Evolutionary conservation across 352 stramenopile genomes (phyloP).

Genomic region (Pythium rhizo-oryzae): DNA sequence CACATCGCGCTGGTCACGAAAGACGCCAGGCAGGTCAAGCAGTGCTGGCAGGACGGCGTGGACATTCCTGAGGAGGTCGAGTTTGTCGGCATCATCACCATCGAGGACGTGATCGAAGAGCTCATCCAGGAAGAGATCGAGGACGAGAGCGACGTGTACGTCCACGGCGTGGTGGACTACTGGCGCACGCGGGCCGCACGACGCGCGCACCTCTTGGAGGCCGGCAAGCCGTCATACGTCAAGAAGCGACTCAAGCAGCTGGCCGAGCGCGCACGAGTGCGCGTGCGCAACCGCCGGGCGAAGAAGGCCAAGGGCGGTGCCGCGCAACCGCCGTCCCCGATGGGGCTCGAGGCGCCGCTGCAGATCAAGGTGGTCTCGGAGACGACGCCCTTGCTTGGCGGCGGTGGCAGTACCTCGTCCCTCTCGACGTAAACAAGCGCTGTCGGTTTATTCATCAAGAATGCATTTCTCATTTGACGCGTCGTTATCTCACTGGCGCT

Average conservation of each 20-base stretch:
- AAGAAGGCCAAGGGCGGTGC: slow-evolving; percentile 29
- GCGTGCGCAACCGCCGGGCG: slow-evolving; percentile 49
- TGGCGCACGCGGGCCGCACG: slow-evolving; percentile 44
- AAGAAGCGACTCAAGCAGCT: slow-evolving; percentile 49
- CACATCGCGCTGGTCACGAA: slow-evolving; percentile 85
- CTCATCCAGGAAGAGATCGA: slow-evolving; percentile 91
- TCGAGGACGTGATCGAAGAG: slow-evolving; percentile 93
- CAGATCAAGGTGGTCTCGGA: slow-evolving; percentile 57
- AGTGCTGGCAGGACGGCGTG: slow-evolving; percentile 52
- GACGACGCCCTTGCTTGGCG: slow-evolving; percentile 45
- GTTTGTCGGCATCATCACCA: slow-evolving; percentile 88
- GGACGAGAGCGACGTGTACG: slow-evolving; percentile 85
- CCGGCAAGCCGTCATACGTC: slow-evolving; percentile 20
- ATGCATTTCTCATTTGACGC: slow-evolving; percentile 1
- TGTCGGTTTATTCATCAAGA: slow-evolving; percentile 8
- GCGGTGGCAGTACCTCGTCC: not conserved
- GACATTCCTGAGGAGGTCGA: slow-evolving; percentile 45
- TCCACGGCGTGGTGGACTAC: slow-evolving; percentile 59
- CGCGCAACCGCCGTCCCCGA: slow-evolving; percentile 6
- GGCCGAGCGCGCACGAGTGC: slow-evolving; percentile 50
- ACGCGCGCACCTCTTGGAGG: slow-evolving; percentile 40
- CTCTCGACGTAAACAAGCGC: too few species aligned
- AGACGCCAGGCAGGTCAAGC: slow-evolving; percentile 49
- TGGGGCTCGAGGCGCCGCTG: slow-evolving; percentile 35
- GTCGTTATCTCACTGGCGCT: not conserved